These are phyloP conservation scores for Xylaria intraflava DNA, from an alignment of 495 filamentous ascomycete species.

Conservation along the genomic window DNA sequence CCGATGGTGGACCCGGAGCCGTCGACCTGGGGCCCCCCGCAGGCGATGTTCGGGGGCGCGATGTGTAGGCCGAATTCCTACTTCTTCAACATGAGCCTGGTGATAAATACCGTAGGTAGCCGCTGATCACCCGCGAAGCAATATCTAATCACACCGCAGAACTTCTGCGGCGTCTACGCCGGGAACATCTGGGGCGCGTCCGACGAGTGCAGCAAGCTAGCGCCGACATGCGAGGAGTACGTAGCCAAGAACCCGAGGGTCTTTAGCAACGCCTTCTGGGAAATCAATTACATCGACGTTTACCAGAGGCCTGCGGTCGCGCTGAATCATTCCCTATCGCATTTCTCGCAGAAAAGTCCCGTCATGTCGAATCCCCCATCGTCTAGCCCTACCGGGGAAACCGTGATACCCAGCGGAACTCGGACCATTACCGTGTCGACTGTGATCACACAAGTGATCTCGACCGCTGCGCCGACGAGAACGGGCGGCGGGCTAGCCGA, in stretches of 20 bases:
- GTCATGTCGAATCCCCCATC: constrained; percentile 4
- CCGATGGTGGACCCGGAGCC: constrained; percentile 52
- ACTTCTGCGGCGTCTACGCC: constrained; percentile 87
- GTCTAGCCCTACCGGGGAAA: background rate
- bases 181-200: constrained; percentile 51
- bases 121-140: too few relatives aligned
- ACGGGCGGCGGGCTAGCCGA: background rate
- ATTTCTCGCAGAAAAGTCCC: background rate
- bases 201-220: constrained; percentile 34
- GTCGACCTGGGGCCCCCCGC: constrained; percentile 54
- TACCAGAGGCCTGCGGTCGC: constrained; percentile 40
- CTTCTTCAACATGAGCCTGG: constrained; percentile 28
- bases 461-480: constrained; percentile 5
- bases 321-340: background rate
- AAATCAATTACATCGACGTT: constrained; percentile 60
- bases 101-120: constrained; percentile 20
- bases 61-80: constrained; percentile 17
- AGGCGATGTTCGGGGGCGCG: constrained; percentile 23
- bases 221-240: constrained; percentile 53
- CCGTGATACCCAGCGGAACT: constrained; percentile 14
- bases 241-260: constrained; percentile 55
- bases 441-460: background rate
- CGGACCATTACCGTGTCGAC: constrained; percentile 20
- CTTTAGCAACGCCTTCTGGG: constrained; percentile 62
- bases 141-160: too few relatives aligned